Evolutionary conservation across 345 rosid species (phyloP).

Genomic region (Eucalyptus cloeziana): DNA sequence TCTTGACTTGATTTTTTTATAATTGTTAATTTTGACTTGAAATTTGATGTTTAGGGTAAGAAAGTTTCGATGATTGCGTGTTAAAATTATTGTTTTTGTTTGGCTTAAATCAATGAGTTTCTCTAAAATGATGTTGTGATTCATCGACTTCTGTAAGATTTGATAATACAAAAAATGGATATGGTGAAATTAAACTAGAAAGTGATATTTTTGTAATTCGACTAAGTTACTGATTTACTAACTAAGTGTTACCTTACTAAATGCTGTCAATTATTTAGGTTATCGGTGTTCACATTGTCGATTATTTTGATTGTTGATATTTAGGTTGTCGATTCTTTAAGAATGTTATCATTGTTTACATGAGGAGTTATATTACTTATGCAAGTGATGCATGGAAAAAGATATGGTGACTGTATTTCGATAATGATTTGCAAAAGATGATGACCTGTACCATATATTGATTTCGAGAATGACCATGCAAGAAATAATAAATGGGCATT

Average conservation of each 20-base stretch:
- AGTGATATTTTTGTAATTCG: too few relatives aligned
- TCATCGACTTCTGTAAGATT: too few relatives aligned
- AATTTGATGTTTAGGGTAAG: too few relatives aligned
- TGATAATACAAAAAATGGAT: too few relatives aligned
- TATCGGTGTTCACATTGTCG: background rate
- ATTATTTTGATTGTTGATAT: background rate
- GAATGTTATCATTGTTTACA: background rate
- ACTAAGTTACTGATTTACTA: background rate
- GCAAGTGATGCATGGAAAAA: background rate
- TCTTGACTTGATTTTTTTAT: too few relatives aligned
- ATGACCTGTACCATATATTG: background rate
- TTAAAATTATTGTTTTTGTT: too few relatives aligned
- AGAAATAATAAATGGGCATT: background rate
- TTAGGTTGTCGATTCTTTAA: too few relatives aligned
- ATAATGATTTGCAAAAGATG: background rate
- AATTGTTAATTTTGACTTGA: too few relatives aligned
- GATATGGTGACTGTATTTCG: background rate
- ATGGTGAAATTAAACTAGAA: too few relatives aligned
- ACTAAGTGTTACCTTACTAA: background rate
- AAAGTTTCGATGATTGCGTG: too few relatives aligned
- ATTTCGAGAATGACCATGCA: background rate
- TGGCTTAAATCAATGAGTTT: too few relatives aligned
- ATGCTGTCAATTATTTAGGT: background rate
- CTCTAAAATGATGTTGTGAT: too few relatives aligned
- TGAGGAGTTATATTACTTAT: background rate